Base-by-base conservation (phyloP, 345 rosid species). In the Lepidium didymum region DNA sequence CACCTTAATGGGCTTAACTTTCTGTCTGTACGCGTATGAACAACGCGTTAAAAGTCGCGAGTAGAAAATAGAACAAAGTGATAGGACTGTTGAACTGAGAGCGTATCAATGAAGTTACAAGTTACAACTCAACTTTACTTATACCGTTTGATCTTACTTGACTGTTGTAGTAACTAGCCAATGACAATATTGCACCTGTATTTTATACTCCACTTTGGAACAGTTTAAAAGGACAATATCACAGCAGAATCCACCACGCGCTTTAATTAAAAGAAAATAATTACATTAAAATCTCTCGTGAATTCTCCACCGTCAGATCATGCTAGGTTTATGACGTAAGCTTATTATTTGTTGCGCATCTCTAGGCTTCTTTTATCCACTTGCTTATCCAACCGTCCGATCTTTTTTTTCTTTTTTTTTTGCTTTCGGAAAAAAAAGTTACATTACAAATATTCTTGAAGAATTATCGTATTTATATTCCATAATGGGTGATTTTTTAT, bases 231-330 rank as follows among this genome's bases (percentile, higher is more conserved):
- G 56, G 57, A 67, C 68, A 44, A 33, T 44, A 52, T 18, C 69
- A 53, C 73, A 67, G 56, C 72, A 34, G 77, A 73, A 73, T 73
- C 56, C 64, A 57, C 53, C 45, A 2, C 35, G 49, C 15, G 11
- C 58, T 36, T 25, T 9, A 54, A n/a, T 38, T 1, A 23, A 21
- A 23, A 13, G 4, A 4, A 15, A 16, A 14, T 14, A 43, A 13
- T 14, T 14, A 27, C 18, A 44, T 12, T 10, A 9, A n/a, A 14
- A 16, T 25, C 61, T 34, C 58, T 54, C 60, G 47, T 68, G 47
- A 62, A 62, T n/a, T 63, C 8, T 0, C 27, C 69, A 75, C 78
- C 74, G 78, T 75, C 56, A 9, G 78, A 75, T 75, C 78, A 68
- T 8, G 58, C 59, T 43, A 8, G 11, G 19, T 66, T 54, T 37